Evolutionary conservation across 2,329 filamentous ascomycete species (phyloP), one percentile per base, ranked within the genome.

Genomic region (Fusarium sp.): DNA sequence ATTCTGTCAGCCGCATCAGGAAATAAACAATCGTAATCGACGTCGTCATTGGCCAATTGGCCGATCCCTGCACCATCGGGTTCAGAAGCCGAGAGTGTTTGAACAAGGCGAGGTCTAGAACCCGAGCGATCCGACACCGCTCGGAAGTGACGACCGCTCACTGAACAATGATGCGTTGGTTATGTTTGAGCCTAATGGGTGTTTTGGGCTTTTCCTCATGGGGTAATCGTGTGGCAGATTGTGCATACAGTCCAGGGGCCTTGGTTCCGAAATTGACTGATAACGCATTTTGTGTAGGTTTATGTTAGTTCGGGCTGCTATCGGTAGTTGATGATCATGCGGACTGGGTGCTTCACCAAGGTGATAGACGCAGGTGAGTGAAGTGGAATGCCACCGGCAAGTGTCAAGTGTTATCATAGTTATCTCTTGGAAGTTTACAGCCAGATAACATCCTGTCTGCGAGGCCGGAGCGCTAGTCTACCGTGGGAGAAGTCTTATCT

Each of bases 1-100:
- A n/a, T 44, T 44, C 7, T 48, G 17, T n/a, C 25, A 32, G 48
- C 55, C 48, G 48, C 55, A 57, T 53, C 32, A 19, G 55, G 55
- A 19, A 54, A 57, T 54, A 27, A 48, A 46, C n/a, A 17, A 35
- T 13, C 20, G 6, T 6, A 6, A 6, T 22, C 20, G 13, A 9
- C 19, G 7, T 7, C 19, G 22, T n/a, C 22, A 48, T 54, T 54
- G 41, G 51, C 15, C 4, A 17, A 50, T 37, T 37, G 35, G n/a
- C 35, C 35, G 17, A 37, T 37, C 47, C 33, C 47, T 35, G 47
- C 33, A 20, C n/a, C 19, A 30, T 54, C 51, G 51, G 51, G 51
- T 48, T 54, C 32, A 27, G 39, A 35, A 54, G n/a, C 51, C 51
- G 51, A 54, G 51, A 17, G 15, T 10, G 35, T 37, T 17, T 19